Percentiles rank a stretch among this genome's conserved stretches.
Conservation (phyloP, 495 filamentous ascomycete genomes). For the Neurospora africana region DNA sequence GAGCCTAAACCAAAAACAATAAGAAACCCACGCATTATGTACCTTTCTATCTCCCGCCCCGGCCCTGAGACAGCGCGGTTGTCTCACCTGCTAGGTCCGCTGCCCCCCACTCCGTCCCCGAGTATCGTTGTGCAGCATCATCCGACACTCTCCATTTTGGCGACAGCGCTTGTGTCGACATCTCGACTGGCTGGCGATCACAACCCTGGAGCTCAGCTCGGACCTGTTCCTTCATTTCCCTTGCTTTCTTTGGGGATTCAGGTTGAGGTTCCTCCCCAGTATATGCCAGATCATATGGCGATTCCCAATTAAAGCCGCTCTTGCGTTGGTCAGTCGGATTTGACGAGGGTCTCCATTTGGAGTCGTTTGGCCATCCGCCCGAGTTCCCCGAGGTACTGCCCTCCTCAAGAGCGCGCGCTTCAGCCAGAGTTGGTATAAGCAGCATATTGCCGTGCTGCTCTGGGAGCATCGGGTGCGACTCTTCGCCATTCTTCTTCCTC, state of each 20-base stretch:
- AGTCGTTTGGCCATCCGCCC: conserved; percentile 9
- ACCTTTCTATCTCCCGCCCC: neutral
- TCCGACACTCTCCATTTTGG: neutral
- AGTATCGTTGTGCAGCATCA: neutral
- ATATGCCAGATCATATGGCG: conserved; percentile 17
- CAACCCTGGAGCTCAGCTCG: neutral
- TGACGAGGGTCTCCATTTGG: conserved; percentile 9
- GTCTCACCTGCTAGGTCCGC: neutral
- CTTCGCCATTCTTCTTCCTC: conserved; percentile 15
- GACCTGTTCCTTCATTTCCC: neutral
- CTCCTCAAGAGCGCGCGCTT: neutral
- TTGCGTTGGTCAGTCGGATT: conserved; percentile 2
- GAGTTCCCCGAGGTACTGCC: neutral
- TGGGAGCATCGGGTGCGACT: conserved; percentile 26
- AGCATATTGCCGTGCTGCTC: conserved; percentile 11
- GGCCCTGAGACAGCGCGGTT: neutral
- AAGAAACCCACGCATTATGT: neutral
- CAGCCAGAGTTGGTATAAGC: conserved; percentile 3
- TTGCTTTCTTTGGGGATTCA: neutral
- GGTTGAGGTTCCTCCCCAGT: neutral
- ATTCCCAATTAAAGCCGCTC: conserved; percentile 24
- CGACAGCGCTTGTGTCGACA: neutral
- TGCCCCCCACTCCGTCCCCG: neutral
- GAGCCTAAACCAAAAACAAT: neutral
- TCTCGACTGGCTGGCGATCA: neutral